These are phyloP conservation scores for Pseudozyma hubeiensis DNA, from an alignment of 1,284 basidiomycete genomes.

Conservation along the genomic window DNA sequence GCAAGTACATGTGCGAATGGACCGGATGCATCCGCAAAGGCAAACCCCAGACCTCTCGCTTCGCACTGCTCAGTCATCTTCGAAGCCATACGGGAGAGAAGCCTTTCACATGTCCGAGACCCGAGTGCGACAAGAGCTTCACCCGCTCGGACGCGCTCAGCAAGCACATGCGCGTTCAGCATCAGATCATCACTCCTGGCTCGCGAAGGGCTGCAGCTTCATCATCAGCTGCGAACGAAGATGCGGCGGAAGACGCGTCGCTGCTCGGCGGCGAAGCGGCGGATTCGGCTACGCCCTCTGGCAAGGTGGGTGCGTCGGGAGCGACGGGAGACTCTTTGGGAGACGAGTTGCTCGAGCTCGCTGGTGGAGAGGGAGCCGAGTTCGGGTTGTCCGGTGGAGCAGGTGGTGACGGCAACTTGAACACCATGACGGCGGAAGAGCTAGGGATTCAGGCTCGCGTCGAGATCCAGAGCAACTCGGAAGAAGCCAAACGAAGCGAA, in stretches of 20 bases:
- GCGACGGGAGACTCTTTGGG: slow-evolving; percentile 33
- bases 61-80: slow-evolving; percentile 87
- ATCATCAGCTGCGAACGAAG: slow-evolving; percentile 10
- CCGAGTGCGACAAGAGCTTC: slow-evolving; percentile 92
- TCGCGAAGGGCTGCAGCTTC: slow-evolving; percentile 35
- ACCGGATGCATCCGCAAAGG: slow-evolving; percentile 80
- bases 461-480: slow-evolving; percentile 23
- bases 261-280: slow-evolving; percentile 18
- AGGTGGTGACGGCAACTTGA: slow-evolving; percentile 22
- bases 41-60: slow-evolving; percentile 84
- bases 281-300: slow-evolving; percentile 10
- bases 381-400: slow-evolving; percentile 12
- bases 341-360: slow-evolving; percentile 57
- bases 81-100: slow-evolving; percentile 86
- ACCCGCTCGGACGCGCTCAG: slow-evolving; percentile 89
- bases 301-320: slow-evolving; percentile 10
- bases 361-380: slow-evolving; percentile 37
- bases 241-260: slow-evolving; percentile 38
- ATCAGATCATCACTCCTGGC: slow-evolving; percentile 70
- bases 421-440: slow-evolving; percentile 53
- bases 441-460: slow-evolving; percentile 43
- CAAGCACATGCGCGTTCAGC: slow-evolving; percentile 89
- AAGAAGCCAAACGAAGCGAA: slow-evolving; percentile 33
- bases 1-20: slow-evolving; percentile 90
- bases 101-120: slow-evolving; percentile 83